Base-by-base conservation (phyloP, 2,329 filamentous ascomycete genomes). In the Grosmannia clavigera region DNA sequence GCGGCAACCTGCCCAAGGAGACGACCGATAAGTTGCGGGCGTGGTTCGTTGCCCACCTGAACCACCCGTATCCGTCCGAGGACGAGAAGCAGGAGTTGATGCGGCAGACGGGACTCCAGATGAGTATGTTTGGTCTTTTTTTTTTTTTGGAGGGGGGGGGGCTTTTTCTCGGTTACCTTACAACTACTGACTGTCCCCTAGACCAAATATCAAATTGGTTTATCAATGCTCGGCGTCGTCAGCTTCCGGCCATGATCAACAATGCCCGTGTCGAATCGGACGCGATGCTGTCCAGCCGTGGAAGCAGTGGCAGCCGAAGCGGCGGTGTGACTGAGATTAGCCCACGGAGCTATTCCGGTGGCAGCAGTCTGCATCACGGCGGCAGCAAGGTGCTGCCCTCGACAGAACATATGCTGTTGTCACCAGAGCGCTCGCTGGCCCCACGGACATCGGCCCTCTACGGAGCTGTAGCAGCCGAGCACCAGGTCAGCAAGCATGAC, bases 1-100 rank as follows among this genome's bases (percentile, higher is more conserved):
- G 91, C 48, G 91, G 91, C 1, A 96, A 96, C 68, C 77, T 96
- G 3, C 91, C 91, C n/a, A 95, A 95, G 69, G 87, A 91, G 59
- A 89, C 90, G 0, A 96, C 90, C 0, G 88, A 92, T 69, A 85
- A 88, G 65, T 77, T 96, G 50, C 83, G 88, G 59, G 77, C 82
- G 0, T 96, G 91, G 91, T 92, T 95, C 65, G 73, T 85, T 58
- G 78, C 79, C n/a, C 87, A 94, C 70, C 72, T 91, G 9, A 78
- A 84, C 62, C 90, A 94, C 68, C 90, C 90, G 0, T 95, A 95
- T 69, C 90, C 90, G 1, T 91, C 85, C 5, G 89, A 95, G 71
- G 89, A 95, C 64, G 87, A 95, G 74, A 95, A 95, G 72, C 83
- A 92, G 68, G 82, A 88, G 61, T 78, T 95, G 55, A 90, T 91